Base-by-base conservation (phyloP, 176 grass and related monocot species). In the Miscanthus lutarioriparius region DNA sequence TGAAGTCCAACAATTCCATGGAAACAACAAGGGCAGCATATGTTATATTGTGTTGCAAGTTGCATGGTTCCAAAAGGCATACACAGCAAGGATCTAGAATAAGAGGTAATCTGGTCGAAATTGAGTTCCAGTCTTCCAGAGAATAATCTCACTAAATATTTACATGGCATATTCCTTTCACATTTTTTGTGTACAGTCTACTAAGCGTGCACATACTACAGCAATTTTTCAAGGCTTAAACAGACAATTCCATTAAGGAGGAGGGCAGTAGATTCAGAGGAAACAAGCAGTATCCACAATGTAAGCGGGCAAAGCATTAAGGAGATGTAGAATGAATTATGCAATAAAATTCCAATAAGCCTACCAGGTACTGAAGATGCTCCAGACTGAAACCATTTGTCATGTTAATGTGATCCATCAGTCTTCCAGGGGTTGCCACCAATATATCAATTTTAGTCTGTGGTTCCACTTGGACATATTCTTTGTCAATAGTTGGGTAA, bases 321-420 rank as follows among this genome's bases (percentile, higher is more conserved):
- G 3, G 59, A 37, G 35, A 67, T 48, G 11, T 16, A 64, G 27
- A 78, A 70, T 1, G 5, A 26, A 20, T 5, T 51, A 80, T 70
- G 61, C 27, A 68, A 78, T 0, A 56, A 36, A 69, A 53, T 90
- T 70, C 14, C 8, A 28, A 64, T 40, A 61, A 74, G 15, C 67
- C 9, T 92, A 98, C 96, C 93, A 98, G 76, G 77, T 93, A 95
- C 56, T 87, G 90, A 90, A 98, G 96, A 95, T 98, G 91, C 64
- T 98, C 93, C 54, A 98, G 70, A 77, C 86, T 95, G 85, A 98
- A 98, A 91, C 93, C 96, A 40, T 95, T 92, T 43, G 96, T 95
- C 96, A 93, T 94, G 70, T 92, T 91, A 81, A 98, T 90, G 82
- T 98, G 93, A 81, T 95, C 96, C 93, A 98, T 95, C 84, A 95